phyloP scores from a whole-genome alignment of 2,329 filamentous ascomycete genomes.

The Penicillium sp. region DNA sequence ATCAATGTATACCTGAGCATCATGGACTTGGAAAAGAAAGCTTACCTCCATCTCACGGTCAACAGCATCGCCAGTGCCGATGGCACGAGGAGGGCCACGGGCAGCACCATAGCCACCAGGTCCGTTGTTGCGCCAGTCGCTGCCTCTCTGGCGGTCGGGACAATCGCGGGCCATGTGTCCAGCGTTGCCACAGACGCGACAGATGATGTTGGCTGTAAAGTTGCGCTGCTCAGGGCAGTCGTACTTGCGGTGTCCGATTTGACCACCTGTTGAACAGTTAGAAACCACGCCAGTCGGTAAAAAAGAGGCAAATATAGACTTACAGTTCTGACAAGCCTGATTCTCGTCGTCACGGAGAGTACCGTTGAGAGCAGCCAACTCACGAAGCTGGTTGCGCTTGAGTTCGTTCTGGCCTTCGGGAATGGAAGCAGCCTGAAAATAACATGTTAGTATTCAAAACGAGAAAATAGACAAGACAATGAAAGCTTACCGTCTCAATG shows the following conservation, averaged over 20 bases:
- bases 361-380: constrained; percentile 96
- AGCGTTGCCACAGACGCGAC: constrained; percentile 93
- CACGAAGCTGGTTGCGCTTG: constrained; percentile 96
- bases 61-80: constrained; percentile 74
- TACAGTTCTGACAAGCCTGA: constrained; percentile 96
- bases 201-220: constrained; percentile 99
- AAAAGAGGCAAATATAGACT: constrained; percentile 23
- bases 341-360: constrained; percentile 98
- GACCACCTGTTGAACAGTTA: constrained; percentile 56
- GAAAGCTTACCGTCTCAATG: constrained; percentile 83
- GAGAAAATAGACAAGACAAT: neutral
- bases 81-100: constrained; percentile 53
- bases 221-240: constrained; percentile 97
- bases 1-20: constrained; percentile 3
- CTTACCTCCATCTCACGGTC: constrained; percentile 92
- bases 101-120: constrained; percentile 47
- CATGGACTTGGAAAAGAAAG: constrained; percentile 10
- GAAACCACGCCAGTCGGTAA: constrained; percentile 1
- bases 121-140: constrained; percentile 72
- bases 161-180: constrained; percentile 98
- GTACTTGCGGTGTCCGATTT: constrained; percentile 98
- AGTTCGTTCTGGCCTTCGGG: constrained; percentile 98
- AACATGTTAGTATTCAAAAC: constrained; percentile 25
- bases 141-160: constrained; percentile 85
- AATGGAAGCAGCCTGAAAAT: constrained; percentile 80